phyloP scores from a whole-genome alignment of 2,329 filamentous ascomycete genomes.

The Leptosphaerulina australis region DNA sequence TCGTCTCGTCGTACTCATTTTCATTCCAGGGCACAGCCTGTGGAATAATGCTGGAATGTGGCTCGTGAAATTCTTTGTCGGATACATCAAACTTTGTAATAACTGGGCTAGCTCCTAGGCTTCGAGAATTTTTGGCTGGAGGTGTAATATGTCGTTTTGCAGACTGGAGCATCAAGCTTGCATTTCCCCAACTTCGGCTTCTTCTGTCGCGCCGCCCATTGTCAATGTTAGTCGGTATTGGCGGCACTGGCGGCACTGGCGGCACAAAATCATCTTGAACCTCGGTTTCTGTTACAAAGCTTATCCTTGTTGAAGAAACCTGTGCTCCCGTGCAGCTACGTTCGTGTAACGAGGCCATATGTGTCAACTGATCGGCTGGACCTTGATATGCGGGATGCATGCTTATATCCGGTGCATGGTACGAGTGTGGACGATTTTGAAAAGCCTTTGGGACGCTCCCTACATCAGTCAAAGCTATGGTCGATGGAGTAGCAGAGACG shows the following conservation, averaged over 20 bases:
- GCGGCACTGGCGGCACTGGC: conserved; percentile 40
- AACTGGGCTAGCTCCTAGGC: conserved; percentile 12
- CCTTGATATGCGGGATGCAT: conserved; percentile 21
- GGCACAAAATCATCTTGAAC: conserved; percentile 31
- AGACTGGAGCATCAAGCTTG: conserved; percentile 36
- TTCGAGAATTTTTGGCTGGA: conserved; percentile 11
- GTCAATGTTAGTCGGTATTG: conserved; percentile 32
- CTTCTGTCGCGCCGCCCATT: conserved; percentile 9
- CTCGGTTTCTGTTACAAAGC: conserved; percentile 14
- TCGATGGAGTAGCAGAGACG: conserved; percentile 13
- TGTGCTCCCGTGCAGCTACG: conserved; percentile 30
- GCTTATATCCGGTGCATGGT: conserved; percentile 41
- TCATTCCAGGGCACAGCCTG: not conserved
- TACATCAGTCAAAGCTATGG: conserved; percentile 1
- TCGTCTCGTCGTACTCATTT: not conserved
- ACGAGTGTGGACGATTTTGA: conserved; percentile 34
- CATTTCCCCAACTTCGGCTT: conserved; percentile 23
- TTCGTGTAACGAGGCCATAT: conserved; percentile 5
- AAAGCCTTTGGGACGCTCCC: conserved; percentile 15
- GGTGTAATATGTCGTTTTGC: conserved; percentile 38
- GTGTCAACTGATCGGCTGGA: conserved; percentile 18
- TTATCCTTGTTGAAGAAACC: conserved; percentile 37
- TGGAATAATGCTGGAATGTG: not conserved
- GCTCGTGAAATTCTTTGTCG: not conserved
- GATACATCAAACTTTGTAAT: conserved; percentile 8